A percentile compares a stretch with the other conserved stretches of the same genome.
phyloP scores from a whole-genome alignment of 495 filamentous ascomycete genomes.

The Neurospora sublineolata region DNA sequence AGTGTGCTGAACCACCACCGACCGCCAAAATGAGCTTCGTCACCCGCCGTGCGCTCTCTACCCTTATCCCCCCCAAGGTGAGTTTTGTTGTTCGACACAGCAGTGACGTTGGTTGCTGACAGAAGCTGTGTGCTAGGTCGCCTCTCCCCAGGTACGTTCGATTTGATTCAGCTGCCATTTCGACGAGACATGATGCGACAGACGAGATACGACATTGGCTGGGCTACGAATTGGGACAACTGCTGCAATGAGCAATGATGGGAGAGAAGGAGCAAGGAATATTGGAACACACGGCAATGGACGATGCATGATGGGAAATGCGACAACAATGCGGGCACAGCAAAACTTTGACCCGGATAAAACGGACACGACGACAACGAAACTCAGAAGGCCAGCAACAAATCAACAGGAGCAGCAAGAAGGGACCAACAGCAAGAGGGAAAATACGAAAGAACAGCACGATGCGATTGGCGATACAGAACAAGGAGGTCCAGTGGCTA shows the following conservation, averaged over 20 bases:
- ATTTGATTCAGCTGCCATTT: background rate
- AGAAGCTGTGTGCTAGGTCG: slow-evolving; percentile 36
- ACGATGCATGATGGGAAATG: background rate
- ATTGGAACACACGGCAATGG: background rate
- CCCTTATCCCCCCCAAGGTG: slow-evolving; percentile 97
- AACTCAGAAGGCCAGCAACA: background rate
- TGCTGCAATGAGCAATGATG: background rate
- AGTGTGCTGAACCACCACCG: slow-evolving; percentile 12
- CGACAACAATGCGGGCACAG: background rate
- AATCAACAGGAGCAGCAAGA: too few relatives aligned
- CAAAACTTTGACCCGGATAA: background rate
- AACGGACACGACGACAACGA: background rate
- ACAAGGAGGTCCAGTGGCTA: slow-evolving; percentile 17
- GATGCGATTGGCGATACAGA: background rate
- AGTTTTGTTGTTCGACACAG: slow-evolving; percentile 13
- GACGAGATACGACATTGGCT: background rate
- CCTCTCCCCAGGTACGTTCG: slow-evolving; percentile 80
- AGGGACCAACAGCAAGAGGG: background rate
- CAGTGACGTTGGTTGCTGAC: slow-evolving; percentile 18
- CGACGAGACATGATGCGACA: background rate
- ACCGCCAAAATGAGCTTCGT: slow-evolving; percentile 79
- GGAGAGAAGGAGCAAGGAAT: background rate
- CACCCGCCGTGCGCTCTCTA: slow-evolving; percentile 79
- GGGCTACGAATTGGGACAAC: background rate
- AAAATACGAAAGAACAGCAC: background rate